Percentiles rank a stretch among this genome's conserved stretches.
These are phyloP conservation scores for Stagonosporopsis rhizophila DNA, from an alignment of 2,329 filamentous ascomycete species.

Conservation along the genomic window DNA sequence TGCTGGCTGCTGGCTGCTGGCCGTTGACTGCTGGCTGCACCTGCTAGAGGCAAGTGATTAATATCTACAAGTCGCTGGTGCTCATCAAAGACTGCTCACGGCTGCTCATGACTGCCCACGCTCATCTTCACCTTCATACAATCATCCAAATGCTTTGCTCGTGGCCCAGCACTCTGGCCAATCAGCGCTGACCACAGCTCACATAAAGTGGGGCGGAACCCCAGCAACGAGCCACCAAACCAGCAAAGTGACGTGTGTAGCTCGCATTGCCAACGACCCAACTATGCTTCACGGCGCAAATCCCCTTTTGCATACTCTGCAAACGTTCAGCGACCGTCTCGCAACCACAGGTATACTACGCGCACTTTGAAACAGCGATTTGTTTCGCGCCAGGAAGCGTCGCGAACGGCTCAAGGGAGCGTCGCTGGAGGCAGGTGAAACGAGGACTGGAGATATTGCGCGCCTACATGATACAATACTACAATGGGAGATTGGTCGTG, in stretches of 20 bases:
- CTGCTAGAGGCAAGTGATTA: neutral
- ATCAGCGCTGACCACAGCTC: conserved; percentile 1
- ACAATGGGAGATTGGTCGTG: neutral
- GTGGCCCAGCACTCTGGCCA: neutral
- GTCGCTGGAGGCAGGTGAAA: conserved; percentile 20
- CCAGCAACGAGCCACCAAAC: conserved; percentile 17
- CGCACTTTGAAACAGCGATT: conserved; percentile 11
- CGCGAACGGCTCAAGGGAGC: conserved; percentile 8
- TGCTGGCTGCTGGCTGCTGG: neutral
- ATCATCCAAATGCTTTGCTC: conserved; percentile 1
- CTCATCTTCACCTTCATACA: conserved; percentile 2
- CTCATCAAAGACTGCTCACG: neutral
- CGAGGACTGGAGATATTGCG: conserved; percentile 12
- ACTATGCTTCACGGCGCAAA: too few relatives aligned
- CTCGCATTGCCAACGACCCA: neutral
- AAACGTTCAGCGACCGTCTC: neutral
- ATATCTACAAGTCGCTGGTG: neutral
- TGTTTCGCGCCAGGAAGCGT: conserved; percentile 2
- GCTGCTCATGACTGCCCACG: neutral
- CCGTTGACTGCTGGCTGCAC: too few relatives aligned
- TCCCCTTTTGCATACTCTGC: neutral
- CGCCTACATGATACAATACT: neutral
- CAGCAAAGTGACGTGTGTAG: conserved; percentile 7
- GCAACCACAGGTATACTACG: conserved; percentile 4
- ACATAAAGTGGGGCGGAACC: conserved; percentile 23